A percentile compares a stretch with the other conserved stretches of the same genome.
phyloP scores from a whole-genome alignment of 1,284 basidiomycete genomes.

The Microbotryum violaceum region DNA sequence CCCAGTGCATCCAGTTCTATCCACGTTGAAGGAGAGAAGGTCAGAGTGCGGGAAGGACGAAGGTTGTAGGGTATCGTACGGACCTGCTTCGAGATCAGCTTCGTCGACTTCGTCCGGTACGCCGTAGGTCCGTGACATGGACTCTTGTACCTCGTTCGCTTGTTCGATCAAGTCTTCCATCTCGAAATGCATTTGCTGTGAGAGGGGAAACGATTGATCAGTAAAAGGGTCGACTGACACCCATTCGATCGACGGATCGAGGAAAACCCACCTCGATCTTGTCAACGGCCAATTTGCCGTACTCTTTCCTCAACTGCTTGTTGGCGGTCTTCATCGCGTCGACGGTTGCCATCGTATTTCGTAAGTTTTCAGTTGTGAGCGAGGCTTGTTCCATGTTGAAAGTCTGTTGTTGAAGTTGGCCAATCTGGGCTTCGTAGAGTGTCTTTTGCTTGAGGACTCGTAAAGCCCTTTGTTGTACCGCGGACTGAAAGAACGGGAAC shows the following conservation, averaged over 20 bases:
- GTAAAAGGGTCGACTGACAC: background rate
- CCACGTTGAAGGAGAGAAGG: background rate
- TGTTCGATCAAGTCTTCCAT: slow-evolving; percentile 98
- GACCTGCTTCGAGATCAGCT: slow-evolving; percentile 90
- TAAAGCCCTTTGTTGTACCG: slow-evolving; percentile 91
- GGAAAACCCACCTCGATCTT: slow-evolving; percentile 77
- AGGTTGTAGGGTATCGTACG: slow-evolving; percentile 32
- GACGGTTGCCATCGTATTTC: slow-evolving; percentile 99
- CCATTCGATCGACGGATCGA: background rate
- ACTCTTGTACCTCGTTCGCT: slow-evolving; percentile 96
- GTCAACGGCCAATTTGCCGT: slow-evolving; percentile 94
- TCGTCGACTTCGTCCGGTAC: slow-evolving; percentile 98
- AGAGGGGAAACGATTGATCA: background rate
- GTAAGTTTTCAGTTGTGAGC: slow-evolving; percentile 91
- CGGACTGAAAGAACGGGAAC: slow-evolving; percentile 50
- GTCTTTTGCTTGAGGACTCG: slow-evolving; percentile 90
- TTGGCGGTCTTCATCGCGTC: slow-evolving; percentile 97
- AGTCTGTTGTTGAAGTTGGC: slow-evolving; percentile 85
- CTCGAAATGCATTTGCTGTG: slow-evolving; percentile 83
- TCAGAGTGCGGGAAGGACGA: background rate
- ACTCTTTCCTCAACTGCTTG: slow-evolving; percentile 94
- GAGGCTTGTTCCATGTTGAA: slow-evolving; percentile 99
- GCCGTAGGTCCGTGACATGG: slow-evolving; percentile 83
- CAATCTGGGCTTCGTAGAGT: slow-evolving; percentile 89
- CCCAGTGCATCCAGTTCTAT: slow-evolving; percentile 81